These are phyloP conservation scores for Discostella stelligera DNA, from an alignment of 352 stramenopile genomes.

Conservation along the genomic window DNA sequence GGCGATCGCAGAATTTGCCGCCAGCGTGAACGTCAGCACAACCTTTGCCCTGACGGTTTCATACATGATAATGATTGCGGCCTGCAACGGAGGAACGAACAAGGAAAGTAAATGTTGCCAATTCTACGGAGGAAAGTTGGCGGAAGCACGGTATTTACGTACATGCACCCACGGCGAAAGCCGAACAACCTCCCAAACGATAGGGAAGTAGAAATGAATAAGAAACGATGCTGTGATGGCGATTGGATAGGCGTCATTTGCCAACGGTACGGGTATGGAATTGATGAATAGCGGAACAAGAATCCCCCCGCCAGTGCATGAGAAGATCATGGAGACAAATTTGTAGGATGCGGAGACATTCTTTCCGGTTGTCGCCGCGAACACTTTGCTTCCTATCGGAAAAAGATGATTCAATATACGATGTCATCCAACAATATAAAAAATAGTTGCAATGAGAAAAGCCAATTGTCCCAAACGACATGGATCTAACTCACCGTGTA, in stretches of 20 bases:
- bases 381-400: slow-evolving; percentile 64
- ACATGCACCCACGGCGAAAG: slow-evolving; percentile 60
- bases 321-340: slow-evolving; percentile 68
- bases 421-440: neutral
- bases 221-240: slow-evolving; percentile 65
- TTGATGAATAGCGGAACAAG: slow-evolving; percentile 79
- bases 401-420: neutral
- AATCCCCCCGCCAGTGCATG: slow-evolving; percentile 77
- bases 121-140: neutral
- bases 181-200: slow-evolving; percentile 70
- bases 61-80: slow-evolving; percentile 56
- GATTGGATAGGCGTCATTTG: slow-evolving; percentile 74
- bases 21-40: slow-evolving; percentile 61
- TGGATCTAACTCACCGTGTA: slow-evolving; percentile 46
- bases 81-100: slow-evolving; percentile 16
- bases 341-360: slow-evolving; percentile 63
- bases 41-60: slow-evolving; percentile 67
- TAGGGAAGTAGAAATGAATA: slow-evolving; percentile 71
- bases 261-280: slow-evolving; percentile 66
- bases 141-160: slow-evolving; percentile 7
- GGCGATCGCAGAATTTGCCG: slow-evolving; percentile 57
- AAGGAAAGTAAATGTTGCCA: neutral
- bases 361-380: slow-evolving; percentile 34
- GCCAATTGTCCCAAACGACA: neutral
- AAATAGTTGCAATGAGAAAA: neutral